A percentile compares a stretch with the other conserved stretches of the same genome.
Conservation (phyloP, 2,329 filamentous ascomycete genomes). For the Fusarium sp. region DNA sequence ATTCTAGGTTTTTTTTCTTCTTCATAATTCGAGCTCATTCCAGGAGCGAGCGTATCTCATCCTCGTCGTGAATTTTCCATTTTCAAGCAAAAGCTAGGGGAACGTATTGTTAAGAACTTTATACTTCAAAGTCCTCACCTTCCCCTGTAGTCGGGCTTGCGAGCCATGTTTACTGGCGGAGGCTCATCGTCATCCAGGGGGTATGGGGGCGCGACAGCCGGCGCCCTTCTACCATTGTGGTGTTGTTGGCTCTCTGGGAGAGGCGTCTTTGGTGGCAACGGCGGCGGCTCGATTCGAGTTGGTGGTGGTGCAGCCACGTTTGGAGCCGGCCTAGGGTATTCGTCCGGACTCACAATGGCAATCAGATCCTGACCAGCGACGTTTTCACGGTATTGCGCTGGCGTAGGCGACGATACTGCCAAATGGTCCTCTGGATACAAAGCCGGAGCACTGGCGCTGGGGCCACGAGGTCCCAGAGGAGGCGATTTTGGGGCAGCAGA, state of each 20-base stretch:
- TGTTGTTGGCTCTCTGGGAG: conserved; percentile 63
- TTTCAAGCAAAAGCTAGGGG: neutral
- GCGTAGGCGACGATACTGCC: conserved; percentile 66
- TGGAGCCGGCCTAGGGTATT: conserved; percentile 59
- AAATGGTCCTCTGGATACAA: conserved; percentile 62
- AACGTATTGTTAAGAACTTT: neutral
- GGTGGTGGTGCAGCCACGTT: conserved; percentile 48
- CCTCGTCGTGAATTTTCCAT: neutral
- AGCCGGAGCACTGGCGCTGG: conserved; percentile 46
- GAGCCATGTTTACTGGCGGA: conserved; percentile 84
- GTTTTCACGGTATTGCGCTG: conserved; percentile 66
- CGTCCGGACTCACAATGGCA: conserved; percentile 69
- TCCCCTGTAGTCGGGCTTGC: conserved; percentile 80
- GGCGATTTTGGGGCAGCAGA: conserved; percentile 42
- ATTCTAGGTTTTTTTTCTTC: neutral
- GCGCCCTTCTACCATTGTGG: conserved; percentile 47
- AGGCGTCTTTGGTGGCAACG: conserved; percentile 81
- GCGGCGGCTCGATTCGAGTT: conserved; percentile 69
- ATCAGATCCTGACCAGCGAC: conserved; percentile 74
- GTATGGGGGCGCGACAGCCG: conserved; percentile 72
- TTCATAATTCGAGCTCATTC: neutral
- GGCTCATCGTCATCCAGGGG: conserved; percentile 84
- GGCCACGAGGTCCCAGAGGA: conserved; percentile 45
- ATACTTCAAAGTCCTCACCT: conserved; percentile 41
- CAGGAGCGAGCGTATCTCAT: neutral